These are phyloP conservation scores for Ilex paraguariensis DNA, from an alignment of 305 asterid genomes.

Conservation along the genomic window DNA sequence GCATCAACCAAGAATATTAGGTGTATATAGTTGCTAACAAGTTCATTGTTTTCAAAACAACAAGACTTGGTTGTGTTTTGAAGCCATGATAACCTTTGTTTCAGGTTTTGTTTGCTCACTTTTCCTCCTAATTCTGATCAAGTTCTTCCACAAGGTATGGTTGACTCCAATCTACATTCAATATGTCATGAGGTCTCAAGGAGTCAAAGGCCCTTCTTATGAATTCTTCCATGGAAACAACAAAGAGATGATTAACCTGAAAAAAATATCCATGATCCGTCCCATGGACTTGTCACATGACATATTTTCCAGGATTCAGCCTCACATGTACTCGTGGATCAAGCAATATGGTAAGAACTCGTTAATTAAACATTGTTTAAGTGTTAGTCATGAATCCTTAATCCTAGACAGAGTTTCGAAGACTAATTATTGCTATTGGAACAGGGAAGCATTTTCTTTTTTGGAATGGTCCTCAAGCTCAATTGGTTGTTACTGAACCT, in stretches of 20 bases:
- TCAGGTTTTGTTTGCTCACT: slow-evolving; percentile 24
- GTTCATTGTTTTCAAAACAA: too few relatives aligned
- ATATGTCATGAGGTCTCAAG: slow-evolving; percentile 43
- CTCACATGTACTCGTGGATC: slow-evolving; percentile 53
- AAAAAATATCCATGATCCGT: slow-evolving; percentile 23
- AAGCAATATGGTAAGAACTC: slow-evolving; percentile 38
- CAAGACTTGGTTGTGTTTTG: too few relatives aligned
- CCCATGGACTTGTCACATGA: slow-evolving; percentile 57
- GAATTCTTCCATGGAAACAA: slow-evolving; percentile 61
- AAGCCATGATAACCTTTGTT: slow-evolving; percentile 9
- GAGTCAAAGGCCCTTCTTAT: slow-evolving; percentile 62
- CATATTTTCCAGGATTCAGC: slow-evolving; percentile 56
- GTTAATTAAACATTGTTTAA: background rate
- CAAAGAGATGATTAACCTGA: slow-evolving; percentile 45
- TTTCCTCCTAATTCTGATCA: slow-evolving; percentile 17
- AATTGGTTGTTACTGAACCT: slow-evolving; percentile 58
- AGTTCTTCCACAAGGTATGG: slow-evolving; percentile 38
- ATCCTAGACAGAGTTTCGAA: too few relatives aligned
- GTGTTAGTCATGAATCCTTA: background rate
- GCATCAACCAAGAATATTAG: too few relatives aligned
- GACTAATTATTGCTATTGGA: background rate
- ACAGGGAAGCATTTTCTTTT: slow-evolving; percentile 42
- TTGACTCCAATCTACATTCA: slow-evolving; percentile 34
- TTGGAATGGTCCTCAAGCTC: slow-evolving; percentile 62
- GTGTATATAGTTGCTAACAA: too few relatives aligned